phyloP scores from a whole-genome alignment of 306 rosid genomes.

The Alnus glutinosa region DNA sequence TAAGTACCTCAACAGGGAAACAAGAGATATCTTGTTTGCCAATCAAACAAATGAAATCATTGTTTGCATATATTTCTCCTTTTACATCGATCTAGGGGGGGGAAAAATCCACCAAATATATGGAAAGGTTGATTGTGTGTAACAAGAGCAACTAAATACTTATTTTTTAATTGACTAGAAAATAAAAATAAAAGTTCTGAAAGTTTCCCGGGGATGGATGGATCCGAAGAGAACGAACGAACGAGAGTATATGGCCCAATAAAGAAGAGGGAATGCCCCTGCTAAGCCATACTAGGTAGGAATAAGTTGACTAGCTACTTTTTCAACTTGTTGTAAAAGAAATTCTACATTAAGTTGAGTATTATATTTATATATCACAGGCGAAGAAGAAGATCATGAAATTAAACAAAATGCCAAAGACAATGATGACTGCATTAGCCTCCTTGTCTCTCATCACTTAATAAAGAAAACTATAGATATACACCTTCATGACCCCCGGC shows the following conservation, averaged over 20 bases:
- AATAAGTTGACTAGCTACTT: background rate
- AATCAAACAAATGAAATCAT: too few species aligned
- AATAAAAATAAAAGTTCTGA: background rate
- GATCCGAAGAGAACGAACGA: background rate
- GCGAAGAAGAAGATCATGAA: slow-evolving; percentile 24
- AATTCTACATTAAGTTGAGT: slow-evolving; percentile 23
- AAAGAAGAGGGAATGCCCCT: background rate
- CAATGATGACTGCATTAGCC: slow-evolving; percentile 67
- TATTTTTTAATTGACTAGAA: too few species aligned
- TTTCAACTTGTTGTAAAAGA: background rate
- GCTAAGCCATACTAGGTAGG: background rate
- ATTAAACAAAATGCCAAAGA: slow-evolving; percentile 46
- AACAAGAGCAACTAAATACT: too few species aligned
- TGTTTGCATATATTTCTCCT: too few species aligned
- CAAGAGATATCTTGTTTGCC: too few species aligned
- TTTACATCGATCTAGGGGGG: too few species aligned
- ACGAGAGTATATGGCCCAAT: too few species aligned
- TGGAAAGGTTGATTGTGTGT: too few species aligned
- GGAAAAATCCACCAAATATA: too few species aligned
- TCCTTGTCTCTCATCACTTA: slow-evolving; percentile 61
- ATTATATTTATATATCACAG: background rate
- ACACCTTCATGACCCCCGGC: slow-evolving; percentile 61
- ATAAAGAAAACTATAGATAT: slow-evolving; percentile 65
- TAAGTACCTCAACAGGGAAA: too few species aligned
- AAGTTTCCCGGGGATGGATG: background rate